phyloP scores from a whole-genome alignment of 768 basidiomycete genomes.

The Termitomyces sp. region DNA sequence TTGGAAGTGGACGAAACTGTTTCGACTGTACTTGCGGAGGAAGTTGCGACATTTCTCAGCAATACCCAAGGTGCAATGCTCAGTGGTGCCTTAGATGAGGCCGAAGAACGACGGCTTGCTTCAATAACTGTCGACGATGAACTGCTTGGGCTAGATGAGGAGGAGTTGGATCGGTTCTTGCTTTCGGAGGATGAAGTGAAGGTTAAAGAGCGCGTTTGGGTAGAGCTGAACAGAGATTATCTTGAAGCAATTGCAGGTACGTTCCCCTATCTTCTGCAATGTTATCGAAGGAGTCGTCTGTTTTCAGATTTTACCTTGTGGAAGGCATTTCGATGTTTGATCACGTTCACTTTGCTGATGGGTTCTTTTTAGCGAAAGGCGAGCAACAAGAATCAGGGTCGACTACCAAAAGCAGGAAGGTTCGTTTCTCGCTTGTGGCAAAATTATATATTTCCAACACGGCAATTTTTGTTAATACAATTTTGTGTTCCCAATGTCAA shows the following conservation, averaged over 20 bases:
- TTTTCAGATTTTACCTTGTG: background rate
- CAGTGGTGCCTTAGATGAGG: slow-evolving; percentile 58
- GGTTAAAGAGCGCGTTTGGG: slow-evolving; percentile 90
- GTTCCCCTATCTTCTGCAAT: slow-evolving; percentile 21
- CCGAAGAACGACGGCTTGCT: slow-evolving; percentile 54
- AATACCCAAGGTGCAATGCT: slow-evolving; percentile 57
- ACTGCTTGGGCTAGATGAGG: slow-evolving; percentile 79
- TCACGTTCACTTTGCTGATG: slow-evolving; percentile 33
- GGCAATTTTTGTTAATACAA: slow-evolving; percentile 5
- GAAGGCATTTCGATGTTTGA: background rate
- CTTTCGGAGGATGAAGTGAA: slow-evolving; percentile 75
- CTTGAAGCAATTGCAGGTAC: slow-evolving; percentile 75
- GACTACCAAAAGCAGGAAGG: slow-evolving; percentile 66
- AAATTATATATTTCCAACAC: slow-evolving; percentile 17
- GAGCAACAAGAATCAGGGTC: slow-evolving; percentile 40
- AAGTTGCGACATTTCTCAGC: slow-evolving; percentile 62
- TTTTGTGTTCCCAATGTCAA: slow-evolving; percentile 10
- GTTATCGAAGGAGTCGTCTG: background rate
- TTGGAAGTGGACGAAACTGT: slow-evolving; percentile 51
- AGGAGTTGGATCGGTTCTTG: slow-evolving; percentile 78
- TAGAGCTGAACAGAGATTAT: slow-evolving; percentile 89
- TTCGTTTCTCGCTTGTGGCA: slow-evolving; percentile 46
- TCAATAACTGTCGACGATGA: slow-evolving; percentile 52
- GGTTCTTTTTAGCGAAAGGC: slow-evolving; percentile 56
- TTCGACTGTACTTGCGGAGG: slow-evolving; percentile 58